Base-by-base conservation (phyloP, 2,329 filamentous ascomycete species). In the Nannizziopsis arthrosporioides region DNA sequence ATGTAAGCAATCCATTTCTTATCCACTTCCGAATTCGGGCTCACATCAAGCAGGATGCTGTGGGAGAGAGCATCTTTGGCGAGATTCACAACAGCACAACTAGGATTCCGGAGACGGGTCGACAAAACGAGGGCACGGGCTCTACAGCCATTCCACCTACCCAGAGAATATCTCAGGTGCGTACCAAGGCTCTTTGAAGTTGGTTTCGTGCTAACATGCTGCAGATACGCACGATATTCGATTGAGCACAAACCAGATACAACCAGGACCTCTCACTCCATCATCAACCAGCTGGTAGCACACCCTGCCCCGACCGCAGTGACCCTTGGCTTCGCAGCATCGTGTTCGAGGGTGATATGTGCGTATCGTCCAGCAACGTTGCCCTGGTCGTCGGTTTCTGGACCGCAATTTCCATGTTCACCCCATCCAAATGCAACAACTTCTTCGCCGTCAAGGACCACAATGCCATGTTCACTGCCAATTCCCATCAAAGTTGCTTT, bases 401-500 rank as follows among this genome's bases (percentile, higher is more conserved):
- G 77, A 2, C 92, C 92, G 63, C 92, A 98, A 63, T 98, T 98
- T 1, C 92, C 92, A 67, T 98, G 92, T 66, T 96, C 90, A 1
- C 88, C 89, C 92, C 92, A 98, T 15, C 92, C 92, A 87, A 90
- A 96, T 1, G 85, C 78, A 42, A 93, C 67, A 1, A 94, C 78
- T 44, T 81, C 76, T 1, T 78, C 78, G 15, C 75, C 71, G 8
- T 67, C 68, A 0, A 84, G 80, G 19, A 90, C 65, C 7, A 80
- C 85, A 53, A 96, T 66, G n/a, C 78, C 80, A 64, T 98, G 92
- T 65, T 96, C 92, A 60, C 90, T 95, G 0, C 92, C 92, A 40
- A 84, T 77, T 2, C 85, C 84, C 14, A 55, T 47, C 18, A 72
- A 70, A 8, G 68, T 66, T 2, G 88, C 59, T 1, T 61, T 59